phyloP scores from a whole-genome alignment of 768 basidiomycete genomes.

The Cystobasidiopsis lactophilus region DNA sequence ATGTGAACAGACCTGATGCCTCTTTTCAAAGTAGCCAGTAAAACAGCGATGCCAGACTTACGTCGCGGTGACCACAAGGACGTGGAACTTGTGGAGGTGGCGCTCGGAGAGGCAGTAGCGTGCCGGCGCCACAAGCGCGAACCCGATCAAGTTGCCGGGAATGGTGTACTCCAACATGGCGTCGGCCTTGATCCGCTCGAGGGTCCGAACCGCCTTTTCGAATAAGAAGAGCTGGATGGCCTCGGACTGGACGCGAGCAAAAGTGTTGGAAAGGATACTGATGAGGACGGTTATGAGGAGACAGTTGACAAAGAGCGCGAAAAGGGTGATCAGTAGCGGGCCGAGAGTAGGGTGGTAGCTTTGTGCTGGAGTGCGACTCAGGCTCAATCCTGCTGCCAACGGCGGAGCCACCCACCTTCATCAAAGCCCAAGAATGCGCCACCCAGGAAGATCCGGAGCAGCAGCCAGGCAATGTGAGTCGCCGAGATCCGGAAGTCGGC shows the following conservation, averaged over 20 bases:
- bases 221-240: conserved; percentile 28
- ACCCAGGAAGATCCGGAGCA: not conserved
- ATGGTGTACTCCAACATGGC: conserved; percentile 34
- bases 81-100: conserved; percentile 3
- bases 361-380: no score
- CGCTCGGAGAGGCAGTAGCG: conserved; percentile 39
- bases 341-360: conserved; percentile 14
- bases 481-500: not conserved
- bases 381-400: no score
- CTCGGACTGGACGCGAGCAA: conserved; percentile 77
- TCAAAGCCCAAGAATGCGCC: not conserved
- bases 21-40: no score
- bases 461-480: not conserved
- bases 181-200: conserved; percentile 48
- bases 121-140: conserved; percentile 65
- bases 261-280: conserved; percentile 73
- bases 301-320: conserved; percentile 26
- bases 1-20: no score
- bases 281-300: conserved; percentile 46
- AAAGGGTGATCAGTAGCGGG: conserved; percentile 10
- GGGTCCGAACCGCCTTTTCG: conserved; percentile 30
- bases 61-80: not conserved
- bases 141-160: conserved; percentile 67
- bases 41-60: no score
- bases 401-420: conserved; percentile 7